These are phyloP conservation scores for Kodamaea derodonti DNA, from an alignment of 1,139 yeast species.

Conservation along the genomic window DNA sequence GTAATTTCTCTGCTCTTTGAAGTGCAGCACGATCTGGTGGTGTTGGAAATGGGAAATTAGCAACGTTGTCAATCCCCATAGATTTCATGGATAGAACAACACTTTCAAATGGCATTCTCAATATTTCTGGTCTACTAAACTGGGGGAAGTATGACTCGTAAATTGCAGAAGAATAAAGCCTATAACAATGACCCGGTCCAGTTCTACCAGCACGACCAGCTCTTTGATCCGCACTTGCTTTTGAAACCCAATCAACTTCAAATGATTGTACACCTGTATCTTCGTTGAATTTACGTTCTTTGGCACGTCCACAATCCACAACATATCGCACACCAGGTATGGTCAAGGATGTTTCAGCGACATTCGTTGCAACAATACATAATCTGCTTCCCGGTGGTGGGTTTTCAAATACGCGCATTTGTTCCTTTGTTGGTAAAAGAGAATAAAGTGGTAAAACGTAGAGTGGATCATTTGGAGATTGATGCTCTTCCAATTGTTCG, in stretches of 20 bases:
- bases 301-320: slow-evolving; percentile 91
- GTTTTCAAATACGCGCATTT: slow-evolving; percentile 83
- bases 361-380: slow-evolving; percentile 94
- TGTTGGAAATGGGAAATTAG: slow-evolving; percentile 95
- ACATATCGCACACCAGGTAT: slow-evolving; percentile 95
- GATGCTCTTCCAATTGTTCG: slow-evolving; percentile 71
- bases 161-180: slow-evolving; percentile 92
- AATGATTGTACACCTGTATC: slow-evolving; percentile 90
- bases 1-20: slow-evolving; percentile 60
- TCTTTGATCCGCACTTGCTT: slow-evolving; percentile 95
- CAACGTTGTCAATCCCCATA: slow-evolving; percentile 90
- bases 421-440: slow-evolving; percentile 85
- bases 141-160: slow-evolving; percentile 81
- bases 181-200: slow-evolving; percentile 97
- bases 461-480: slow-evolving; percentile 74
- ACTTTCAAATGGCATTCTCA: slow-evolving; percentile 95
- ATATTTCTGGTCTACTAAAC: slow-evolving; percentile 84
- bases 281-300: slow-evolving; percentile 80
- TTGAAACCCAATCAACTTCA: slow-evolving; percentile 88
- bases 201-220: slow-evolving; percentile 99
- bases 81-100: slow-evolving; percentile 91
- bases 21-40: slow-evolving; percentile 72
- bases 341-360: slow-evolving; percentile 95
- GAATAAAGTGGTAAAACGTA: slow-evolving; percentile 92
- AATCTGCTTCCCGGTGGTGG: slow-evolving; percentile 85